phyloP scores from a whole-genome alignment of 768 basidiomycete species.

The Clitopilus passeckerianus region DNA sequence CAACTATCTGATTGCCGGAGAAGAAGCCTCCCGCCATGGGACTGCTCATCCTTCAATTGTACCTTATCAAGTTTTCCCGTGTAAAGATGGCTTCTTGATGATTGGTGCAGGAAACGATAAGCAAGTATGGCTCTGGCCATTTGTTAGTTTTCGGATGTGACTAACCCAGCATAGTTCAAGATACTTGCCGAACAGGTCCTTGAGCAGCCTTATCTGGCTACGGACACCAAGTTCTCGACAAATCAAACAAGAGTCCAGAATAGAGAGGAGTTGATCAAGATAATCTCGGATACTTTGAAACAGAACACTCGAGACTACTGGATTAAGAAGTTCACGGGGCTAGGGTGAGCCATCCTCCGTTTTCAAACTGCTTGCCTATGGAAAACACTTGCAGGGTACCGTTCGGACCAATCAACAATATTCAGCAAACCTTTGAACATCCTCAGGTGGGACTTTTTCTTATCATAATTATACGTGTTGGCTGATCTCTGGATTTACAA shows the following conservation, averaged over 20 bases:
- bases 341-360: conserved; percentile 49
- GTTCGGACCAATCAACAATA: conserved; percentile 90
- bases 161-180: conserved; percentile 48
- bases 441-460: conserved; percentile 43
- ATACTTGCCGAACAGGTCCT: conserved; percentile 63
- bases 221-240: conserved; percentile 61
- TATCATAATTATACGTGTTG: background rate
- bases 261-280: conserved; percentile 59
- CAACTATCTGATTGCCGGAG: conserved; percentile 84
- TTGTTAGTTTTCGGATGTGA: background rate
- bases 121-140: conserved; percentile 42
- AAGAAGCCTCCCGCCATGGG: conserved; percentile 83
- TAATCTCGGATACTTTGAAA: conserved; percentile 61
- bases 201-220: conserved; percentile 49
- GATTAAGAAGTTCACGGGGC: conserved; percentile 69
- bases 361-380: background rate
- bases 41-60: conserved; percentile 93
- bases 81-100: conserved; percentile 87
- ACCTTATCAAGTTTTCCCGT: conserved; percentile 88
- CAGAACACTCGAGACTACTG: conserved; percentile 63
- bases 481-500: conserved; percentile 17
- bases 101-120: conserved; percentile 89
- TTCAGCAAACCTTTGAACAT: conserved; percentile 84
- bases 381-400: conserved; percentile 48
- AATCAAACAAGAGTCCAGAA: conserved; percentile 77